Conservation (phyloP, 2,329 filamentous ascomycete genomes). For the Sphaerulina vaccinii region DNA sequence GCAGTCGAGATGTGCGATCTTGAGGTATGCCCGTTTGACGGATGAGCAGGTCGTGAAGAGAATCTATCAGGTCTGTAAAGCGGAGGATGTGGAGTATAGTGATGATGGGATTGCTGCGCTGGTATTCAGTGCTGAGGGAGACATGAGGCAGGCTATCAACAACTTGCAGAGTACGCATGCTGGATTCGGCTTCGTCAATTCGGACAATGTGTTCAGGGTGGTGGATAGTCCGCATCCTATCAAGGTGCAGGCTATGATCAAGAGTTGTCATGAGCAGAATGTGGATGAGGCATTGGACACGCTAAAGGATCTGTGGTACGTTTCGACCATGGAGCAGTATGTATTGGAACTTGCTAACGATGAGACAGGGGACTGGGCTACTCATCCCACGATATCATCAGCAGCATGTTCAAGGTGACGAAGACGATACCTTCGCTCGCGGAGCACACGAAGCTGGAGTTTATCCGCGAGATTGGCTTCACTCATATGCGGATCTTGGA, state of each 20-base stretch:
- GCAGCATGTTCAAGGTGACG: slow-evolving; percentile 98
- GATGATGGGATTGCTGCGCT: slow-evolving; percentile 95
- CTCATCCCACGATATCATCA: slow-evolving; percentile 98
- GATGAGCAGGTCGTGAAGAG: slow-evolving; percentile 91
- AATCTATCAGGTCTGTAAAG: slow-evolving; percentile 86
- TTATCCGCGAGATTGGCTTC: slow-evolving; percentile 92
- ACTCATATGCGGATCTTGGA: slow-evolving; percentile 99
- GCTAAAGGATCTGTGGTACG: slow-evolving; percentile 81
- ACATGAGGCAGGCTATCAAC: slow-evolving; percentile 99
- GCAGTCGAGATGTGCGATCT: slow-evolving; percentile 92
- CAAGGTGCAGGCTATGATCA: slow-evolving; percentile 98
- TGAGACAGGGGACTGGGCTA: slow-evolving; percentile 73
- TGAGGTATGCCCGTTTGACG: slow-evolving; percentile 88
- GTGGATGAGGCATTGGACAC: slow-evolving; percentile 83
- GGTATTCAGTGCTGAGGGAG: slow-evolving; percentile 94
- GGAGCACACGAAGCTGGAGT: slow-evolving; percentile 93
- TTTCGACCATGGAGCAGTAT: background rate
- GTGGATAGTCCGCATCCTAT: slow-evolving; percentile 96
- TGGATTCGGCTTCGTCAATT: slow-evolving; percentile 94
- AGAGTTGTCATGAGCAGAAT: slow-evolving; percentile 90
- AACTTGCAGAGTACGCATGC: slow-evolving; percentile 91
- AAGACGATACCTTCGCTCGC: slow-evolving; percentile 91
- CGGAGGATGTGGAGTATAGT: slow-evolving; percentile 83
- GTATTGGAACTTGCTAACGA: slow-evolving; percentile 13
- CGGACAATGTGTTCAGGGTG: slow-evolving; percentile 96